Evolutionary conservation across 768 basidiomycete genomes (phyloP).

Genomic region (Gyrodon lividus): DNA sequence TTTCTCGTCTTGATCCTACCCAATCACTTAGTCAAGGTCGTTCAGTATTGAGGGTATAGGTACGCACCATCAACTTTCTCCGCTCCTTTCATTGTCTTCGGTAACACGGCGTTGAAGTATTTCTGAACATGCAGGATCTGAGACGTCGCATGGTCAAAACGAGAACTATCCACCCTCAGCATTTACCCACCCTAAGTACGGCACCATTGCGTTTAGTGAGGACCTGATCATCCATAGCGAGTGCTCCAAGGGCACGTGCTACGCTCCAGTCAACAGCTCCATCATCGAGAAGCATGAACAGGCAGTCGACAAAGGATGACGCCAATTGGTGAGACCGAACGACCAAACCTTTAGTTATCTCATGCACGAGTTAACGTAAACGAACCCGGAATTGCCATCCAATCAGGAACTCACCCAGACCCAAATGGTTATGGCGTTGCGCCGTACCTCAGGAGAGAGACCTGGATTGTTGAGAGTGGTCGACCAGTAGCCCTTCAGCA

Average conservation of each 20-base stretch:
- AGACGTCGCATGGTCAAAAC: background rate
- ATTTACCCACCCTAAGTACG: slow-evolving; percentile 62
- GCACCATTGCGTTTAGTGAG: slow-evolving; percentile 79
- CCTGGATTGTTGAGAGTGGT: slow-evolving; percentile 39
- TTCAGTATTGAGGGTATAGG: background rate
- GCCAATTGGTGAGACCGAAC: slow-evolving; percentile 68
- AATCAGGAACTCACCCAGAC: slow-evolving; percentile 54
- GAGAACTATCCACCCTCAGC: background rate
- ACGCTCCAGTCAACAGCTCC: slow-evolving; percentile 64
- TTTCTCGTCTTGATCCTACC: slow-evolving; percentile 53
- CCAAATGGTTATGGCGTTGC: slow-evolving; percentile 58
- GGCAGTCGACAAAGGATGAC: slow-evolving; percentile 51
- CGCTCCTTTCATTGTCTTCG: slow-evolving; percentile 70
- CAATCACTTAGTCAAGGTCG: background rate
- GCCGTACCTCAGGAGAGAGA: slow-evolving; percentile 40
- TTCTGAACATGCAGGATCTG: slow-evolving; percentile 76
- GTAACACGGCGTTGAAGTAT: slow-evolving; percentile 70
- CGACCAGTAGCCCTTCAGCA: slow-evolving; percentile 49
- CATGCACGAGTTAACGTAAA: slow-evolving; percentile 4
- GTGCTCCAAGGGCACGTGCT: slow-evolving; percentile 69
- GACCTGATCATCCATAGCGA: slow-evolving; percentile 58
- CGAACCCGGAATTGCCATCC: background rate
- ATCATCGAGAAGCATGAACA: slow-evolving; percentile 75
- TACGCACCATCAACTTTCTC: slow-evolving; percentile 52
- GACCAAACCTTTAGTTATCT: slow-evolving; percentile 81